Evolutionary conservation across 148 eudicot species (phyloP).

Genomic region (Rhododendron griersonianum): DNA sequence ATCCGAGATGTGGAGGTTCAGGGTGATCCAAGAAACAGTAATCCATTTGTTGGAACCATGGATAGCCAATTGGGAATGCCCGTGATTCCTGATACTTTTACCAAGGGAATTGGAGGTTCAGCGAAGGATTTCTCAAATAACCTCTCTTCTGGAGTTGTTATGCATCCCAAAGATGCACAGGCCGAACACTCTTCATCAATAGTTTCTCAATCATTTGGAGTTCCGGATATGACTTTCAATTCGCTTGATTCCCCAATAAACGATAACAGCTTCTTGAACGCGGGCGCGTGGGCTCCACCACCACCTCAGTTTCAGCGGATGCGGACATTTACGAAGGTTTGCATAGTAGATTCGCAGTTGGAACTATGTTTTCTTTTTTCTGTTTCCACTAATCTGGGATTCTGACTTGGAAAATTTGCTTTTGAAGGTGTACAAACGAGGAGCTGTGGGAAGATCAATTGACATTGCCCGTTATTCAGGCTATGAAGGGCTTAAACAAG

Average conservation of each 20-base stretch:
- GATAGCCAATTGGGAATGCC: slow-evolving; percentile 47
- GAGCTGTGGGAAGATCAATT: slow-evolving; percentile 97
- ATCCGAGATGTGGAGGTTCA: slow-evolving; percentile 55
- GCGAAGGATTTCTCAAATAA: slow-evolving; percentile 55
- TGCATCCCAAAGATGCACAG: slow-evolving; percentile 72
- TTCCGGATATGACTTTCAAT: slow-evolving; percentile 85
- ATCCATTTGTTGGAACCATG: slow-evolving; percentile 39
- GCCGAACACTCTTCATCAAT: slow-evolving; percentile 84
- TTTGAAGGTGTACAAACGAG: slow-evolving; percentile 90
- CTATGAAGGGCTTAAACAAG: slow-evolving; percentile 90
- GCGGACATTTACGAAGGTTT: slow-evolving; percentile 89
- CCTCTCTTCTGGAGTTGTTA: slow-evolving; percentile 60
- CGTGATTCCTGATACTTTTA: slow-evolving; percentile 44
- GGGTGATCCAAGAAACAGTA: slow-evolving; percentile 40
- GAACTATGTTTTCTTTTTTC: background rate
- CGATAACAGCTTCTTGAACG: slow-evolving; percentile 66
- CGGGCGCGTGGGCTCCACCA: slow-evolving; percentile 60
- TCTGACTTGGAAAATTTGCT: slow-evolving; percentile 7
- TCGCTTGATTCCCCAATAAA: slow-evolving; percentile 76
- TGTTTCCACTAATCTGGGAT: background rate
- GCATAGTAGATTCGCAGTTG: background rate
- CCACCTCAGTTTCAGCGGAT: slow-evolving; percentile 70
- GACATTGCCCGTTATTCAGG: slow-evolving; percentile 83
- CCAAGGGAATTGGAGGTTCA: slow-evolving; percentile 50
- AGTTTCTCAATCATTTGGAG: slow-evolving; percentile 92